Percentiles rank a stretch among this genome's conserved stretches.
These are phyloP conservation scores for Arthrinium puccinioides DNA, from an alignment of 2,329 filamentous ascomycete genomes.

Conservation along the genomic window DNA sequence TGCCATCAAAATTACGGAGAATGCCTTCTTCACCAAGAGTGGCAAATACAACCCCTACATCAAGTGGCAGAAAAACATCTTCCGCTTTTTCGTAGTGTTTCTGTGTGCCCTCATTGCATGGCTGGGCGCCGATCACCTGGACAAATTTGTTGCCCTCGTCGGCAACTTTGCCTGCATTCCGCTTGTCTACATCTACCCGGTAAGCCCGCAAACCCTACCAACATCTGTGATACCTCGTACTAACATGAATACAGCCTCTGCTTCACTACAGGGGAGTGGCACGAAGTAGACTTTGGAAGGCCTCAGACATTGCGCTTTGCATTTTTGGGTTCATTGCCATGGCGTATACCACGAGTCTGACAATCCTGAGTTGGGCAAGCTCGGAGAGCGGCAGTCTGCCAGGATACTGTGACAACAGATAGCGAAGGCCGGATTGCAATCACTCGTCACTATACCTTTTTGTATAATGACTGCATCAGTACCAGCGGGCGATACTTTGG, in stretches of 20 bases:
- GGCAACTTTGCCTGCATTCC: conserved; percentile 98
- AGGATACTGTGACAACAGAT: conserved; percentile 45
- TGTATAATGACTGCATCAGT: conserved; percentile 1
- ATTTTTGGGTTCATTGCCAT: conserved; percentile 81
- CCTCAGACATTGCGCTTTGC: conserved; percentile 68
- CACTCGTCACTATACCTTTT: neutral
- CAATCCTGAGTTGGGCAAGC: conserved; percentile 76
- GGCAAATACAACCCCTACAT: conserved; percentile 98
- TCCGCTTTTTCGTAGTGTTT: conserved; percentile 87
- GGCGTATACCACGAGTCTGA: conserved; percentile 84
- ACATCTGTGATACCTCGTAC: conserved; percentile 21
- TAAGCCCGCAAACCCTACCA: conserved; percentile 47
- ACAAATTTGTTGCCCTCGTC: conserved; percentile 95
- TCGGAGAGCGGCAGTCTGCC: conserved; percentile 34
- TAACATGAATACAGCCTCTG: conserved; percentile 58
- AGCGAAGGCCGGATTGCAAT: neutral
- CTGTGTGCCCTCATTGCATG: conserved; percentile 83
- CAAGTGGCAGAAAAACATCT: conserved; percentile 99
- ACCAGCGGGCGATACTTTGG: too few species aligned
- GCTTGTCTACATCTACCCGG: conserved; percentile 93
- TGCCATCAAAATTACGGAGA: conserved; percentile 92
- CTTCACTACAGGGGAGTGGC: conserved; percentile 82
- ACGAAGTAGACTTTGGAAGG: conserved; percentile 56
- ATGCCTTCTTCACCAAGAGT: conserved; percentile 85
- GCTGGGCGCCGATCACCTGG: conserved; percentile 84